These are phyloP conservation scores for Fusarium pseudocircinatum DNA, from an alignment of 2,329 filamentous ascomycete species.

Conservation along the genomic window DNA sequence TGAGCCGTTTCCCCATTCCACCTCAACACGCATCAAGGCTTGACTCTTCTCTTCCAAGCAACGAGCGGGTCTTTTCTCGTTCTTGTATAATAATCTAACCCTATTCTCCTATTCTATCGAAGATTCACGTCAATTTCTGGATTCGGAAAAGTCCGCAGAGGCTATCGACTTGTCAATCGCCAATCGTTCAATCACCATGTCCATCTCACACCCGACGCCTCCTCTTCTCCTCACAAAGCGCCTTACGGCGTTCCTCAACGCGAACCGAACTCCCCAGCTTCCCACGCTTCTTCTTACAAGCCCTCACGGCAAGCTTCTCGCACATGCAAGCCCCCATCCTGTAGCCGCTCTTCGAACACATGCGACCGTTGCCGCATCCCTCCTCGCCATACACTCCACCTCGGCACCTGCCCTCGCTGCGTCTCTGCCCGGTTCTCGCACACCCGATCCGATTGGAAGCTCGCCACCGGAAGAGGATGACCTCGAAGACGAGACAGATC, in stretches of 20 bases:
- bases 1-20: constrained; percentile 36
- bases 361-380: constrained; percentile 70
- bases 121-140: background rate
- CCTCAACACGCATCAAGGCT: constrained; percentile 17
- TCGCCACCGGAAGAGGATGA: constrained; percentile 40
- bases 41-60: background rate
- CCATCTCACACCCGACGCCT: constrained; percentile 55
- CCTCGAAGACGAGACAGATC: constrained; percentile 42
- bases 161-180: background rate
- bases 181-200: constrained; percentile 42
- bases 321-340: constrained; percentile 66
- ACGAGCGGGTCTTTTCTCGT: background rate
- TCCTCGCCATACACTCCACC: constrained; percentile 67
- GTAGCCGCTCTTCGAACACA: constrained; percentile 69
- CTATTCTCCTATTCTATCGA: background rate
- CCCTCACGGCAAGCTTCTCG: constrained; percentile 69
- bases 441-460: constrained; percentile 40
- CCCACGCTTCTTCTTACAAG: constrained; percentile 70
- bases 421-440: constrained; percentile 52
- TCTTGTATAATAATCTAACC: background rate
- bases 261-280: constrained; percentile 65
- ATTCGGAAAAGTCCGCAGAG: background rate
- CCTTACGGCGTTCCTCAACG: constrained; percentile 68
- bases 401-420: constrained; percentile 54
- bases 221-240: constrained; percentile 73